These are phyloP conservation scores for Ploettnerulaceae sp. DNA, from an alignment of 2,329 filamentous ascomycete species.

Conservation along the genomic window DNA sequence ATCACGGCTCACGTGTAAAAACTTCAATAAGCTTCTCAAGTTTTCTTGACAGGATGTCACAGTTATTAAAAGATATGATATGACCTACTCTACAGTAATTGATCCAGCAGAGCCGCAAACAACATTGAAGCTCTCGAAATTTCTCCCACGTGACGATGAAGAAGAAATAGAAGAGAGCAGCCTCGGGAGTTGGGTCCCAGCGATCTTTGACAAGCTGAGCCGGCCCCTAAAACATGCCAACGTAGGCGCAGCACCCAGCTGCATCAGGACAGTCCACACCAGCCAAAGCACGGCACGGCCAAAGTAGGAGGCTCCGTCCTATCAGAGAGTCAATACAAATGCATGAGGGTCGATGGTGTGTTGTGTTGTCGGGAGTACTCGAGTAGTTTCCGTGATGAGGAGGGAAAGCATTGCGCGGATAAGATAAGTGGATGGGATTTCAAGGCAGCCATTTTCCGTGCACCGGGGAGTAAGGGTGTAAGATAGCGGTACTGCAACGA, in stretches of 20 bases:
- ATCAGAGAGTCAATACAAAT: too few species aligned
- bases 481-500: too few species aligned
- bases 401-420: too few species aligned
- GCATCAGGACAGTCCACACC: background rate
- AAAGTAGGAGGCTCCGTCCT: background rate
- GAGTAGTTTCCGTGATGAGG: too few species aligned
- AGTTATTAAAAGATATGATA: background rate
- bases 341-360: too few species aligned
- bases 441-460: too few species aligned
- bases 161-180: background rate
- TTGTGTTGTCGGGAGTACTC: too few species aligned
- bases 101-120: constrained; percentile 27
- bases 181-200: background rate
- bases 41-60: too few species aligned
- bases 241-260: background rate
- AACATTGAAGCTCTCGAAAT: constrained; percentile 19
- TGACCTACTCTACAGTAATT: constrained; percentile 30
- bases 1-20: background rate
- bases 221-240: background rate
- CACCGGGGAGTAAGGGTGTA: too few species aligned
- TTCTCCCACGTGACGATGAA: constrained; percentile 2
- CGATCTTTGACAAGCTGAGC: background rate
- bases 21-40: background rate
- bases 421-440: too few species aligned
- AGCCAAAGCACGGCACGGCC: background rate